phyloP scores from a whole-genome alignment of 805 yeast genomes.

The Zygoascus flipseniorum region DNA sequence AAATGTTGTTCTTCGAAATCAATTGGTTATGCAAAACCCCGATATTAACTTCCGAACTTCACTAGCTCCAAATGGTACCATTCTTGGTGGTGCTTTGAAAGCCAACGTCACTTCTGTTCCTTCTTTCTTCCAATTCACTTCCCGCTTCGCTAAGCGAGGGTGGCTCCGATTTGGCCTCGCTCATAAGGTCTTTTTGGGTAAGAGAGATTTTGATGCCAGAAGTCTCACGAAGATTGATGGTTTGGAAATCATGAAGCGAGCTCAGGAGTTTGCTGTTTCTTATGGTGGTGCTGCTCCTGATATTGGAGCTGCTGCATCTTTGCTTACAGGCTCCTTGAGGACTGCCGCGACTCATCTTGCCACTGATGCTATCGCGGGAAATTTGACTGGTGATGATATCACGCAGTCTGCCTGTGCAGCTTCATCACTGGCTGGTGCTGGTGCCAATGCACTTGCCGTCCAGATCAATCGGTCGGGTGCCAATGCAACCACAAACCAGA shows the following conservation, averaged over 20 bases:
- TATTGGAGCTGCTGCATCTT: not conserved
- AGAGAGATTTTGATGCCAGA: not conserved
- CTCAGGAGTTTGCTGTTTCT: not conserved
- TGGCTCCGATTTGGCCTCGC: conserved; percentile 1
- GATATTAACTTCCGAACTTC: not conserved
- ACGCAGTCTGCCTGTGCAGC: not conserved
- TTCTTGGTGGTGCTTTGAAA: not conserved
- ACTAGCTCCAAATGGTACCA: not conserved
- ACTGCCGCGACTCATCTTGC: not conserved
- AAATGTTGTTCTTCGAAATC: not conserved
- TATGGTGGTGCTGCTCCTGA: not conserved
- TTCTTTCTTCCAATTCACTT: not conserved
- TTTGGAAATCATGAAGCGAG: not conserved
- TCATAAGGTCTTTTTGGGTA: not conserved
- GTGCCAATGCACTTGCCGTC: not conserved
- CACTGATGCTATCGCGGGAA: not conserved
- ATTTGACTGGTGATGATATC: not conserved
- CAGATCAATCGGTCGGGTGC: not conserved
- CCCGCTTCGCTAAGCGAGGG: not conserved
- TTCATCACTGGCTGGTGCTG: not conserved
- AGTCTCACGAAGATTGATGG: not conserved
- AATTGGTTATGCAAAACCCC: not conserved
- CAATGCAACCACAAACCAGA: not conserved
- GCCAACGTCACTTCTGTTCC: not conserved
- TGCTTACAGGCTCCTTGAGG: not conserved